Evolutionary conservation across 1,139 yeast genomes (phyloP).

Genomic region (Meyerozyma carpophila): DNA sequence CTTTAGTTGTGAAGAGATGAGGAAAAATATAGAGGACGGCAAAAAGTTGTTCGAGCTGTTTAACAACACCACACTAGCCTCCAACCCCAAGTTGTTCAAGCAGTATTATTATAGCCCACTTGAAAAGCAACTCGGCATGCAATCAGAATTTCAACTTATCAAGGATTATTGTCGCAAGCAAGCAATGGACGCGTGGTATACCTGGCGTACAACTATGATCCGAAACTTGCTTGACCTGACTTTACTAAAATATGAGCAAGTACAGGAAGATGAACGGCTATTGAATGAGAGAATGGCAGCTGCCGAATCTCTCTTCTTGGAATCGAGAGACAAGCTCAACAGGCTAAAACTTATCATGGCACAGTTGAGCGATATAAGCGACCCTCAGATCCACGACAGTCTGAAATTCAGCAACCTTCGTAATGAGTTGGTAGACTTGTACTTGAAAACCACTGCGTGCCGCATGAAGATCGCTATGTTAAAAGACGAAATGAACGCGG

Average conservation of each 20-base stretch:
- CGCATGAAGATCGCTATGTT: not conserved
- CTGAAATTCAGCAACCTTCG: conserved; percentile 10
- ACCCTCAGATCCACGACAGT: conserved; percentile 9
- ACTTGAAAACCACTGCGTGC: not conserved
- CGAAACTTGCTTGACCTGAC: conserved; percentile 32
- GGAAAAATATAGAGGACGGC: conserved; percentile 47
- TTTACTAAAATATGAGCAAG: conserved; percentile 19
- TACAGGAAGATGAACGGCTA: conserved; percentile 20
- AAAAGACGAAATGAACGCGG: not conserved
- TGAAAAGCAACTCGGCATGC: conserved; percentile 33
- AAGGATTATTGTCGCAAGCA: conserved; percentile 47
- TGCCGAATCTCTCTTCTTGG: not conserved
- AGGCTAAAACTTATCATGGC: conserved; percentile 15
- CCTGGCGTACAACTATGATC: conserved; percentile 49
- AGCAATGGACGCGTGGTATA: conserved; percentile 52
- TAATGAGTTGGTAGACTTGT: conserved; percentile 8
- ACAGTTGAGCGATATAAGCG: conserved; percentile 12
- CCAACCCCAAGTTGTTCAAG: conserved; percentile 45
- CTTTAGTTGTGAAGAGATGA: conserved; percentile 49
- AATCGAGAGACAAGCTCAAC: conserved; percentile 8
- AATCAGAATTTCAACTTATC: conserved; percentile 37
- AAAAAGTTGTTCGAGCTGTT: conserved; percentile 38
- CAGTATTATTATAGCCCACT: conserved; percentile 38
- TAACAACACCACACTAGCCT: conserved; percentile 36
- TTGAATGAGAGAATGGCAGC: conserved; percentile 14